Conservation (phyloP, 306 rosid species). For the Rosa multiflora region DNA sequence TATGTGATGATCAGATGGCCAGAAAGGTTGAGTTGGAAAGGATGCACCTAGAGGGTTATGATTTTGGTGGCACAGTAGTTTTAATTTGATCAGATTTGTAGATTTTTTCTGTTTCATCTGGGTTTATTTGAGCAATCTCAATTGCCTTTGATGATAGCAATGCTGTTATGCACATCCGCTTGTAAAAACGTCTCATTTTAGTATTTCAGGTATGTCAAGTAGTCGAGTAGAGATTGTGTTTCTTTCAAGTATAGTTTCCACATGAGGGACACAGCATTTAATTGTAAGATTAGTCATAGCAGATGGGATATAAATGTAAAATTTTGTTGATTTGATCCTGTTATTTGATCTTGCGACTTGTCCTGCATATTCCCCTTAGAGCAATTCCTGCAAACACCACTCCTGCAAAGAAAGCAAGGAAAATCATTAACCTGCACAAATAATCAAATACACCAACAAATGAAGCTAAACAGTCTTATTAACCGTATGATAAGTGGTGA, state of each 20-base stretch:
- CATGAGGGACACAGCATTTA: background rate
- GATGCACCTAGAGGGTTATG: background rate
- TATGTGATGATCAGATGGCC: background rate
- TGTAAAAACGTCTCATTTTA: conserved; percentile 9
- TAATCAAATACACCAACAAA: background rate
- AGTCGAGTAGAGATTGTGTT: background rate
- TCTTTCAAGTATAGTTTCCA: conserved; percentile 8
- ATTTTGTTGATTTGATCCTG: background rate
- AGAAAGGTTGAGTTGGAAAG: background rate
- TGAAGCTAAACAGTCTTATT: background rate
- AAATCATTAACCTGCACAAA: background rate
- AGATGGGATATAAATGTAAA: conserved; percentile 3
- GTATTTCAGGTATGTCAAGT: background rate
- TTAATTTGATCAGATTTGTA: background rate
- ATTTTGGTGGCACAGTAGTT: background rate
- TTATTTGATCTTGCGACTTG: background rate
- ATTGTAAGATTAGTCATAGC: conserved; percentile 1
- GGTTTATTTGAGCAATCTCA: conserved; percentile 12
- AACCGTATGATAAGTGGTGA: background rate
- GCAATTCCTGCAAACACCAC: background rate
- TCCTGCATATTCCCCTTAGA: background rate
- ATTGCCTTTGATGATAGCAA: background rate
- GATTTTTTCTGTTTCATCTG: background rate
- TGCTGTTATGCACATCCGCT: background rate
- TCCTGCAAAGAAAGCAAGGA: background rate